These are phyloP conservation scores for Mikania micrantha DNA, from an alignment of 129 eudicot species.

Conservation along the genomic window DNA sequence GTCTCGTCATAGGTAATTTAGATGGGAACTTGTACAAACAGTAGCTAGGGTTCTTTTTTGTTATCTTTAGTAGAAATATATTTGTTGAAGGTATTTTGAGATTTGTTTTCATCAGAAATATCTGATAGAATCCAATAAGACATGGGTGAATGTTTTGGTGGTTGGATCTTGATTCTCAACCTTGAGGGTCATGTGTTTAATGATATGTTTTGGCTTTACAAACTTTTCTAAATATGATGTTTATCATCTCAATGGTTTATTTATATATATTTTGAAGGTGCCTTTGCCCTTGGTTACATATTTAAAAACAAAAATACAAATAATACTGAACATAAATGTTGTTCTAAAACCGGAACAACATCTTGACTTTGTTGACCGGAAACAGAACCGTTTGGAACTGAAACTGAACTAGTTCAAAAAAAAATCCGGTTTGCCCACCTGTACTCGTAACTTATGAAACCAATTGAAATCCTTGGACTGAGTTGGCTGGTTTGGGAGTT, in stretches of 20 bases:
- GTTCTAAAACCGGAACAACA: too few relatives aligned
- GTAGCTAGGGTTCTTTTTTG: conserved; percentile 23
- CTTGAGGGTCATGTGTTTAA: background rate
- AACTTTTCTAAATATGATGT: background rate
- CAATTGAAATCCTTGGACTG: too few relatives aligned
- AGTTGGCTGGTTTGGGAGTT: too few relatives aligned
- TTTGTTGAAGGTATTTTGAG: conserved; percentile 13
- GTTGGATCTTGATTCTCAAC: conserved; percentile 7
- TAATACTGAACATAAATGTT: too few relatives aligned
- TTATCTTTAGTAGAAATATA: conserved; percentile 25
- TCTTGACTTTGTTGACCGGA: too few relatives aligned
- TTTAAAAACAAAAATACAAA: too few relatives aligned
- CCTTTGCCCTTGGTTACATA: background rate
- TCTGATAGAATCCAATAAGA: conserved; percentile 19
- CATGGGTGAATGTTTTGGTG: conserved; percentile 14
- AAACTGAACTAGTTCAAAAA: too few relatives aligned
- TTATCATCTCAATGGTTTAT: background rate
- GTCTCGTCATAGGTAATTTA: conserved; percentile 22
- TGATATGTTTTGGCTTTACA: background rate
- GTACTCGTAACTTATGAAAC: too few relatives aligned
- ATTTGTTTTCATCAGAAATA: conserved; percentile 7
- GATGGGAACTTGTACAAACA: conserved; percentile 25
- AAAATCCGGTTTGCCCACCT: too few relatives aligned
- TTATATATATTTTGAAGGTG: background rate
- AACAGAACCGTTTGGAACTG: too few relatives aligned